Base-by-base conservation (phyloP, 768 basidiomycete species). In the Mycena sanguinolenta region DNA sequence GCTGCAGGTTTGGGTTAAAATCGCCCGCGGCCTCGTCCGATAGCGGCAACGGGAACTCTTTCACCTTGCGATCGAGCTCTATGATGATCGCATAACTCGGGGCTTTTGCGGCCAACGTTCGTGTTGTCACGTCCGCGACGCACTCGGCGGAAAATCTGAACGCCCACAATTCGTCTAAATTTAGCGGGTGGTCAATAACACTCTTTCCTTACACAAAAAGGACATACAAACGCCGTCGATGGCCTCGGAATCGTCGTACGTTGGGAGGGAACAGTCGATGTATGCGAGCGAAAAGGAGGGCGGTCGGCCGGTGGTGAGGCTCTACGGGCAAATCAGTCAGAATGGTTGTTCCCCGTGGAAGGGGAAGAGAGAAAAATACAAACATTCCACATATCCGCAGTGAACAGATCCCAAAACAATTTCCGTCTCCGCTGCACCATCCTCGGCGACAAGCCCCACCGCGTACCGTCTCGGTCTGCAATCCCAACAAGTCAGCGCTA, bases 401-500 rank as follows among this genome's bases (percentile, higher is more conserved):
- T 84, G 72, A 92, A 94, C 14, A 93, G 82, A 75, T 94, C 91
- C 93, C 93, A 95, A 80, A 95, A 94, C 14, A 93, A 80, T 36
- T 89, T 81, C 4, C 92, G 86, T 12, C 93, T 85, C 32, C 92
- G 82, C 70, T 91, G 86, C 0, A 93, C 89, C 73, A 89, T 86
- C 75, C 88, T 88, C 2, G 86, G 80, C 7, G 87, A 82, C n/a
- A 94, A 79, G 2, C 83, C 86, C 91, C 91, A 92, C 63, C 88
- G 80, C 17, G 84, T 84, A 67, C 89, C 89, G 71, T 93, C 91
- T 55, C 92, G 88, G 76, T 92, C 91, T 90, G 53, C 23, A 28
- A 32, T 16, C 50, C 55, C 21, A 2, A 8, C 25, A 54, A 23
- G 16, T 46, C 19, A 44, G 39, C 5, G 1, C 30, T 23, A 9